Evolutionary conservation across 345 rosid genomes (phyloP).

Genomic region (Murraya koenigii): DNA sequence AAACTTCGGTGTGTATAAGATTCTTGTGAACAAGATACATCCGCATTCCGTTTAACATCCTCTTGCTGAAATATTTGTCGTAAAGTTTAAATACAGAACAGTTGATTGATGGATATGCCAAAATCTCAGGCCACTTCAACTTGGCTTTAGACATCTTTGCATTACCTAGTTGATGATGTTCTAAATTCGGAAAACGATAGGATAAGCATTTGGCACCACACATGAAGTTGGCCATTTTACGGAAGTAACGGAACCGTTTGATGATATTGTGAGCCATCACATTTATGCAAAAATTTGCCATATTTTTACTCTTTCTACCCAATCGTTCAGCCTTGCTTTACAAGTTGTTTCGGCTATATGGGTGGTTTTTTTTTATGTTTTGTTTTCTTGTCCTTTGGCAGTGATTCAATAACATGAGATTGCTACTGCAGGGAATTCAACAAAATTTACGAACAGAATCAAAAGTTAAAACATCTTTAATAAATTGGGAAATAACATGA

Average conservation of each 20-base stretch:
- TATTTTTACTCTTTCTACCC: background rate
- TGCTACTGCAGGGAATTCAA: background rate
- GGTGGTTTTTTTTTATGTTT: too few relatives aligned
- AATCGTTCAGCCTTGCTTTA: background rate
- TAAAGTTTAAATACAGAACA: background rate
- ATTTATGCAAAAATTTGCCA: background rate
- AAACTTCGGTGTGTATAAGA: background rate
- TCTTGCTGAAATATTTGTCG: background rate
- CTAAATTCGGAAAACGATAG: constrained; percentile 8
- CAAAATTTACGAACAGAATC: background rate
- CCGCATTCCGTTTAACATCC: background rate
- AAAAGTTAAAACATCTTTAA: too few relatives aligned
- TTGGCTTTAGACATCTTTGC: background rate
- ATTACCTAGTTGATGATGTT: background rate
- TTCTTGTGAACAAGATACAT: background rate
- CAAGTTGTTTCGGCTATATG: background rate
- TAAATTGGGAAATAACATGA: too few relatives aligned
- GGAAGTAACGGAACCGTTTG: background rate
- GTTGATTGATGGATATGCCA: background rate
- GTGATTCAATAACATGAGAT: background rate
- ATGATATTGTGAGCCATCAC: background rate
- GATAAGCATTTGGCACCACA: constrained; percentile 4
- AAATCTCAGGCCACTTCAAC: background rate
- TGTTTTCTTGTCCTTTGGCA: background rate
- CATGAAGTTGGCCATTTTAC: background rate